Conservation (phyloP, 179 eudicot genomes). For the Spinacia oleracea region DNA sequence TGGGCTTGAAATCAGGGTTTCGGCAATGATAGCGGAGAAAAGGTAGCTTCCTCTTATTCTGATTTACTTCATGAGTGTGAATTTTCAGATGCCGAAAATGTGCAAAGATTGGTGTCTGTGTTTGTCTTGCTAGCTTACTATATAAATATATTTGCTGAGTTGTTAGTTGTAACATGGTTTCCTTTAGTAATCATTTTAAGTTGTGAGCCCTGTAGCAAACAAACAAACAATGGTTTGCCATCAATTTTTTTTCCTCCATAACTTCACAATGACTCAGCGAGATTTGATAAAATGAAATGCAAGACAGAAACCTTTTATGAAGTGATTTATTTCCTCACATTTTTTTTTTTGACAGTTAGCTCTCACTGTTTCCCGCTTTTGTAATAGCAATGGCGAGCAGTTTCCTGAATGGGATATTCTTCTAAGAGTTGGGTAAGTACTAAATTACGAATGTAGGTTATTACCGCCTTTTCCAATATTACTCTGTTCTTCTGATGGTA, state of each 20-base stretch:
- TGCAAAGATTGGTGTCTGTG: constrained; percentile 3
- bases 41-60: constrained; percentile 46
- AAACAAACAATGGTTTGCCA: no score
- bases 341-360: no score
- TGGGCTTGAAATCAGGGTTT: constrained; percentile 95
- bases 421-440: constrained; percentile 71
- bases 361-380: no score
- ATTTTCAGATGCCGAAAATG: not conserved
- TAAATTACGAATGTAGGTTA: no score
- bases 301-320: no score
- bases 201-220: no score
- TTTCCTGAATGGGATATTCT: constrained; percentile 90
- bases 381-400: constrained; percentile 74
- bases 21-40: constrained; percentile 98
- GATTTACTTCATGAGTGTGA: not conserved
- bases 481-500: no score
- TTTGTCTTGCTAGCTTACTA: not conserved
- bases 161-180: not conserved
- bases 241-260: no score
- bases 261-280: no score
- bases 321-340: no score
- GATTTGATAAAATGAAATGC: no score
- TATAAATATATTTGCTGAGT: not conserved
- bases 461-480: no score
- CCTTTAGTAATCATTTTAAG: not conserved